Base-by-base conservation (phyloP, 345 rosid species). In the Eucalyptus cloeziana region DNA sequence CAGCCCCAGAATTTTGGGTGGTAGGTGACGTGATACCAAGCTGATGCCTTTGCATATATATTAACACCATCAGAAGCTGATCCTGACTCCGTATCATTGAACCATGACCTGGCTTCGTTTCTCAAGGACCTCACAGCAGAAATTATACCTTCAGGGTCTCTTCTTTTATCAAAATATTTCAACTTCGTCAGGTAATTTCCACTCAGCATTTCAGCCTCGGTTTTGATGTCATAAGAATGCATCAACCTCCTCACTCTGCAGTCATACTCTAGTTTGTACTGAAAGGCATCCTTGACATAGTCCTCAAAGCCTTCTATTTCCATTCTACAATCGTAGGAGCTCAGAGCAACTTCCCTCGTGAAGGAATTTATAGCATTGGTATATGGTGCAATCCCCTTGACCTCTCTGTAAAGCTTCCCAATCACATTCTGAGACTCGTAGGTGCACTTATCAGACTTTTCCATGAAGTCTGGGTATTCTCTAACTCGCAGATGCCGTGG, bases 21-120 rank as follows among this genome's bases (percentile, higher is more conserved):
- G 90, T 96, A 96, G 2, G 98, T 96, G 45, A 96, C 99, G 88
- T 96, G 71, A 90, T 96, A 96, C 98, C 98, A 96, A 44, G 99
- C 98, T 2, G 99, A 96, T 27, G 99, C 96, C 90, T 94, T 95
- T n/a, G 96, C 95, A 27, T 90, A 87, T 30, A 50, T 88, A 71
- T 93, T 91, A 33, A 87, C 90, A 24, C 47, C 87, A 12, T 76
- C 90, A 37, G 85, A 87, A 87, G 91, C 85, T 76, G 85, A 76
- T 76, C 85, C 85, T 40, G 85, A 76, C 85, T 40, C 27, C 92
- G 91, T 90, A 86, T 91, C 91, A 40, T 91, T 89, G 91, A 94
- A 94, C 95, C 95, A 94, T 11, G 89, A 52, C 91, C 94, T 90
- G 13, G 94, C 95, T 92, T 94, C 95, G 90, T 94, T 94, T 87